Conservation (phyloP, 192 early-diverging fungal genomes). For the Obelidium mucronatum region DNA sequence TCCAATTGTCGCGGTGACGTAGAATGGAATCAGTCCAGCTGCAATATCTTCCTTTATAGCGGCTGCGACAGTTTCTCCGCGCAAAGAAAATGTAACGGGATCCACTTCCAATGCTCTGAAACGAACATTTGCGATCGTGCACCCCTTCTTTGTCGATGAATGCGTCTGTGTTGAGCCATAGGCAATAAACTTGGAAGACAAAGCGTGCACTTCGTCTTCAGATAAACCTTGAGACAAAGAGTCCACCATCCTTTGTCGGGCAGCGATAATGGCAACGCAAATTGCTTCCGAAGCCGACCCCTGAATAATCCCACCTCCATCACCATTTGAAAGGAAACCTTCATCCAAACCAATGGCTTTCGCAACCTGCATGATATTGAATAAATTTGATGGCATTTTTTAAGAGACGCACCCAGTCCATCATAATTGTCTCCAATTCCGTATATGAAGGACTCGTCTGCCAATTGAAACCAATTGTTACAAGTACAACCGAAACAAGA, state of each 20-base stretch:
- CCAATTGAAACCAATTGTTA: constrained; percentile 37
- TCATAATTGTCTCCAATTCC: constrained; percentile 66
- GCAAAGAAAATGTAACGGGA: constrained; percentile 37
- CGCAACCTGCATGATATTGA: constrained; percentile 40
- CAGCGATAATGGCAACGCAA: constrained; percentile 66
- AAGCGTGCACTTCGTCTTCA: constrained; percentile 39
- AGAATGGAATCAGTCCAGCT: constrained; percentile 68
- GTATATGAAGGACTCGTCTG: constrained; percentile 60
- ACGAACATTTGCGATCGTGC: constrained; percentile 56
- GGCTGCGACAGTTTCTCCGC: constrained; percentile 49
- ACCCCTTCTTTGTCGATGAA: constrained; percentile 59
- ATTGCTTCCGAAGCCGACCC: constrained; percentile 66
- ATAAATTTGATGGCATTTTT: not conserved
- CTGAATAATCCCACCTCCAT: constrained; percentile 73
- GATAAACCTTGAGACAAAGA: constrained; percentile 28
- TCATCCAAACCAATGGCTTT: constrained; percentile 66
- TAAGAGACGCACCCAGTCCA: constrained; percentile 54
- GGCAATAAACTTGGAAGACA: constrained; percentile 55
- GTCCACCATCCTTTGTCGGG: constrained; percentile 54
- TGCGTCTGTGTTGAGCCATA: constrained; percentile 73
- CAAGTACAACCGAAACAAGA: no score
- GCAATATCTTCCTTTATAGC: constrained; percentile 57
- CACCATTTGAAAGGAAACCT: constrained; percentile 57
- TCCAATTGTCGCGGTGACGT: constrained; percentile 68
- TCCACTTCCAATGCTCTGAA: constrained; percentile 50